Percentiles rank a stretch among this genome's conserved stretches.
These are phyloP conservation scores for Alternaria sp. DNA, from an alignment of 2,329 filamentous ascomycete genomes.

Conservation along the genomic window DNA sequence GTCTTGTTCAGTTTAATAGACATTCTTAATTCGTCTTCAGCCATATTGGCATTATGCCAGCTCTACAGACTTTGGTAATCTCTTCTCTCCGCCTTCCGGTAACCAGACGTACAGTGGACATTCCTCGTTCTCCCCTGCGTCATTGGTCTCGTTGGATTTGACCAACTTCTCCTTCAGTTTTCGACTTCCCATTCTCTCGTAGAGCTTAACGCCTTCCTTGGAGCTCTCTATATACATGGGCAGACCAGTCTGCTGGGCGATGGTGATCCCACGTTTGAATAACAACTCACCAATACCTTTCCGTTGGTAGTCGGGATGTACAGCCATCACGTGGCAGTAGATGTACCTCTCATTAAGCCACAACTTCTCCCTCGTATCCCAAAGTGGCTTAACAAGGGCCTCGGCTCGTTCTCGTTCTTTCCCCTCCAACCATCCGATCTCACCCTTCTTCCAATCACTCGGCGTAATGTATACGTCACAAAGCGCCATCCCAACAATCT, in stretches of 20 bases:
- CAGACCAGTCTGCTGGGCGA: constrained; percentile 48
- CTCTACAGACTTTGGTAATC: constrained; percentile 24
- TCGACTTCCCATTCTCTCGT: constrained; percentile 58
- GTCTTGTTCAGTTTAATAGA: constrained; percentile 11
- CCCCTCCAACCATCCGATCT: constrained; percentile 58
- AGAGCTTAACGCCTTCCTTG: constrained; percentile 53
- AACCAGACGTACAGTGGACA: constrained; percentile 29
- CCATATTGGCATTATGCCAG: constrained; percentile 12
- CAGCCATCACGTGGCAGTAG: constrained; percentile 54
- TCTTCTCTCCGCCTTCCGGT: constrained; percentile 15
- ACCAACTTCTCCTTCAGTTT: constrained; percentile 50
- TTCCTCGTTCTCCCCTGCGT: constrained; percentile 14
- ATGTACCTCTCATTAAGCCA: constrained; percentile 34
- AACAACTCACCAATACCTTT: constrained; percentile 54
- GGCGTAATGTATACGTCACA: constrained; percentile 55
- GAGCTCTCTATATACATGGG: constrained; percentile 61
- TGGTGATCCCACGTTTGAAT: constrained; percentile 51
- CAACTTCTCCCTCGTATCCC: constrained; percentile 31
- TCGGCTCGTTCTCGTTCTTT: constrained; percentile 56
- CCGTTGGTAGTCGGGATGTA: constrained; percentile 55
- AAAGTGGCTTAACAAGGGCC: constrained; percentile 52
- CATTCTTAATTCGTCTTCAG: constrained; percentile 2
- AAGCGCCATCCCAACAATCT: constrained; percentile 59
- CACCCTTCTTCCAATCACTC: constrained; percentile 56
- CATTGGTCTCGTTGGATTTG: constrained; percentile 26